phyloP scores from a whole-genome alignment of 306 rosid species.

The Rosa persica region DNA sequence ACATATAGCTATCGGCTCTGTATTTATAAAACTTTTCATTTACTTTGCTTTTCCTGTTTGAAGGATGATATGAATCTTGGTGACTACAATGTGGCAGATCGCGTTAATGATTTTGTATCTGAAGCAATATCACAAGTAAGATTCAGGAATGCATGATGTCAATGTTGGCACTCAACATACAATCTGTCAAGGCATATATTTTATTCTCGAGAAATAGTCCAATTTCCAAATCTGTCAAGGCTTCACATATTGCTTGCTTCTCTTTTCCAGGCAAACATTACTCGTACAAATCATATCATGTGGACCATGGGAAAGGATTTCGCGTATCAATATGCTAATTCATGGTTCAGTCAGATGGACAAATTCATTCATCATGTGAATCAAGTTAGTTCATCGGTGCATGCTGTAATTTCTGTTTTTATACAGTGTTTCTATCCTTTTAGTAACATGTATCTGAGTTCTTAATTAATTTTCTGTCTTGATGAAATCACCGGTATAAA shows the following conservation, averaged over 20 bases:
- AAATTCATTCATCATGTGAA: constrained; percentile 88
- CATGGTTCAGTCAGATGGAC: constrained; percentile 96
- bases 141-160: neutral
- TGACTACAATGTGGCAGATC: constrained; percentile 67
- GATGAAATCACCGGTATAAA: constrained; percentile 6
- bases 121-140: constrained; percentile 75
- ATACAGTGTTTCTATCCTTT: neutral
- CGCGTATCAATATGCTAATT: constrained; percentile 74
- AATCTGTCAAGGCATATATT: constrained; percentile 16
- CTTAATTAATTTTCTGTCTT: neutral
- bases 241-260: neutral
- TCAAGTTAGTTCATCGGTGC: constrained; percentile 39
- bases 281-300: constrained; percentile 83
- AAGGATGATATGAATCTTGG: constrained; percentile 66
- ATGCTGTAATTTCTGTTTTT: neutral
- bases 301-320: constrained; percentile 95
- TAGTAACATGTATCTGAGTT: neutral
- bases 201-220: too few species aligned
- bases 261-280: constrained; percentile 65
- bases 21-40: neutral
- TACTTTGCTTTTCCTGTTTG: constrained; percentile 19
- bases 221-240: constrained; percentile 15
- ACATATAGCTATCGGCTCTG: neutral
- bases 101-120: constrained; percentile 71
- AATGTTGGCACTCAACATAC: neutral